Evolutionary conservation across 305 asterid species (phyloP), one percentile per base, ranked within the genome.

Genomic region (Solanum chacoense): DNA sequence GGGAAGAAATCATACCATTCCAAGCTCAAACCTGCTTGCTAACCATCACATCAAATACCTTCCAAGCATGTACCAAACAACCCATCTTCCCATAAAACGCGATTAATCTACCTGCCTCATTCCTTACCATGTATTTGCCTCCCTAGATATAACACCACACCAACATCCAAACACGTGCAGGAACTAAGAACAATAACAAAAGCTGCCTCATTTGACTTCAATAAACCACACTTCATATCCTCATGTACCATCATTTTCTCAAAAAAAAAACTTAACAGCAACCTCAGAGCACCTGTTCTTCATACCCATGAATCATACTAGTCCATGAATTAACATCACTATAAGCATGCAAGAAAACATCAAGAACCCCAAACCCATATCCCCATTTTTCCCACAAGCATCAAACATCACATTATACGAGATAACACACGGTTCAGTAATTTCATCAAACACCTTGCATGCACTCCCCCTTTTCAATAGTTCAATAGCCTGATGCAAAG

Each of bases 261-360:
- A 50, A 95, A 85, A 92, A 11, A 85, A 92, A 2, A 20, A 83
- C 74, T 35, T 78, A 67, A 95, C 67, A 4, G 97, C 24, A 55
- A 55, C 67, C 67, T 55, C 24, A 55, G 67, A 55, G 24, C 67
- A 55, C 24, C 9, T 3, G 24, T 20, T 55, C 24, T 20, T 20
- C 67, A 55, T 92, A 94, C 37, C 98, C 98, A 87, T 87, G 90
- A 85, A 96, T 94, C 85, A 96, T 83, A 90, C 96, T 95, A 35
- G 98, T 97, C 99, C 98, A 97, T 0, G 97, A 93, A 90, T 91
- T 92, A 24, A 93, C 95, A 93, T 95, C 98, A 87, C 94, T 92
- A 74, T 45, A 83, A 12, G 89, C 98, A 95, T 95, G 11, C 67
- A 63, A 18, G 45, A 89, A 89, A 96, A 97, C 91, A 92, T 83